Conservation (phyloP, 495 filamentous ascomycete species). For the Thermochaetoides thermophila region DNA sequence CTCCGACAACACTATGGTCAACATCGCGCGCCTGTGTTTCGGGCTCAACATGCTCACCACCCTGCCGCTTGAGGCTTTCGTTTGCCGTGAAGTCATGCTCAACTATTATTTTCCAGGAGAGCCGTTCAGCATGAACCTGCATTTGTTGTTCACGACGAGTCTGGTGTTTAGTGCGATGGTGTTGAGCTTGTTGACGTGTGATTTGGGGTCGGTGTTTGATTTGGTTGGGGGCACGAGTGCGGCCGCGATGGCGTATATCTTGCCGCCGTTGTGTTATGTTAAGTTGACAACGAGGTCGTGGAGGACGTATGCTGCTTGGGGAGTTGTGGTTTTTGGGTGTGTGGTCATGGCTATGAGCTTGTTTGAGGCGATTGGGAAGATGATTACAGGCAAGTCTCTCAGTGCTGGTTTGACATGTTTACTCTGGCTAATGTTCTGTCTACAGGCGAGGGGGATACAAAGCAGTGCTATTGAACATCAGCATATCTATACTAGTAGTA, state of each 20-base stretch:
- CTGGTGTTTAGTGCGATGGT: constrained; percentile 68
- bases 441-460: constrained; percentile 6
- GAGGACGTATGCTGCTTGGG: constrained; percentile 55
- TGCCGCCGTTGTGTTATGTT: constrained; percentile 89
- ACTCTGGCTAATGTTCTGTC: not conserved
- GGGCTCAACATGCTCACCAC: constrained; percentile 98
- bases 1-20: constrained; percentile 74
- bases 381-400: constrained; percentile 30
- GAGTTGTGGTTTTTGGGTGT: constrained; percentile 59
- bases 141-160: constrained; percentile 68
- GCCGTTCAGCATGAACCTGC: constrained; percentile 67
- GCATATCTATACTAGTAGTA: constrained; percentile 1
- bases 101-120: constrained; percentile 77
- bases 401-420: not conserved
- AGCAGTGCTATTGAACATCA: constrained; percentile 4
- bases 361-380: constrained; percentile 55
- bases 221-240: constrained; percentile 90
- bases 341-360: constrained; percentile 77
- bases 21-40: constrained; percentile 86
- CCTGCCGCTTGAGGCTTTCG: constrained; percentile 87
- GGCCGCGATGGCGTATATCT: constrained; percentile 83
- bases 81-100: constrained; percentile 91
- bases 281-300: constrained; percentile 71
- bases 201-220: constrained; percentile 88
- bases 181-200: constrained; percentile 70